Evolutionary conservation across 2,329 filamentous ascomycete genomes (phyloP), one percentile per base, ranked within the genome.

Genomic region (Alternaria panax): DNA sequence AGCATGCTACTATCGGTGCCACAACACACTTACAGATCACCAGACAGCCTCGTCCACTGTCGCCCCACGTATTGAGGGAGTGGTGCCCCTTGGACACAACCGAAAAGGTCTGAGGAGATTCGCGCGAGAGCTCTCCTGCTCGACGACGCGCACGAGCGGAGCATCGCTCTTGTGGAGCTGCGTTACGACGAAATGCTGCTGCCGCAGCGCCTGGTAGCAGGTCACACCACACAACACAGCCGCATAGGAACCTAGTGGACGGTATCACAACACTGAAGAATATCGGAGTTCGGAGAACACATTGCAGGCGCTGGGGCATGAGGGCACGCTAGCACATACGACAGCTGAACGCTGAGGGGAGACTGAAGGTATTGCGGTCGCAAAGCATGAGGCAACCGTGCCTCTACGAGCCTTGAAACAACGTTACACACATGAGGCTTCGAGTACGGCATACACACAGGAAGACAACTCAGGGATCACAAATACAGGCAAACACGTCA

Each of bases 11-110:
- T 14, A 59, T 61, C 46, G 42, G 41, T 65, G 48, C 60, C 28
- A 65, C 57, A 41, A 61, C 47, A 63, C 47, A 63, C 63, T 18
- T 61, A 40, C 45, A 59, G 60, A 59, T 57, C 20, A 40, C 12
- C 34, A 61, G 63, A 63, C 50, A 63, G 63, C 57, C 51, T 63
- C 47, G 50, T 58, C 58, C 41, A 62, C 58, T 59, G 30, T 60
- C 52, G 55, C 28, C 47, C 55, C 14, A 36, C 20, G 20, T 43
- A 20, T 53, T 20, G 40, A 57, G 47, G 52, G 53, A 60, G 36
- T 57, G 51, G 52, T 54, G 28, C 46, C 58, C 59, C 22, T 60
- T 43, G 14, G 25, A 46, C 11, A 46, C 25, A 30, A 5, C 25
- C 16, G 22, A 42, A 2, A 25, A 42, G 40, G 40, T 42, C 22